phyloP scores from a whole-genome alignment of 78 protist genomes.

The Dictyostelium intermedium region DNA sequence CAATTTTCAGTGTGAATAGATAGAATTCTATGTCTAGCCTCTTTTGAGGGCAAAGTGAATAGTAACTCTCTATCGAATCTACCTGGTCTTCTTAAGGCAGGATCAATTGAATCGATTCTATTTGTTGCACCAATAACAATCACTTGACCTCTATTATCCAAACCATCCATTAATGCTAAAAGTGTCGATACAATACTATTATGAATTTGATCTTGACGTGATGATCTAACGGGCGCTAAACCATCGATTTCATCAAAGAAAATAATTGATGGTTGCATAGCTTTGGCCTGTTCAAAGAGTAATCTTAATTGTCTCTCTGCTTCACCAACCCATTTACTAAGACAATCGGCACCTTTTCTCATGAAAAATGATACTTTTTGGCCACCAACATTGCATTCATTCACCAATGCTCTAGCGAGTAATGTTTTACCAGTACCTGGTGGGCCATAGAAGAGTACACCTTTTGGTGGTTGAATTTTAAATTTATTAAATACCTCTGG shows the following conservation, averaged over 20 bases:
- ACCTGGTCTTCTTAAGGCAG: slow-evolving; percentile 95
- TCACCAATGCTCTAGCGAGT: slow-evolving; percentile 85
- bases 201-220: slow-evolving; percentile 92
- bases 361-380: slow-evolving; percentile 93
- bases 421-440: slow-evolving; percentile 87
- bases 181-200: slow-evolving; percentile 91
- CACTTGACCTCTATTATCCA: slow-evolving; percentile 87
- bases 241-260: slow-evolving; percentile 96
- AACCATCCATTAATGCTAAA: slow-evolving; percentile 97
- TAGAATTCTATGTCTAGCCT: slow-evolving; percentile 79
- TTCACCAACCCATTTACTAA: slow-evolving; percentile 97
- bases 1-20: slow-evolving; percentile 87
- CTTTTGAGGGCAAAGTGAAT: slow-evolving; percentile 87
- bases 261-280: slow-evolving; percentile 93
- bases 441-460: slow-evolving; percentile 85
- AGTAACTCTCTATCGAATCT: slow-evolving; percentile 94
- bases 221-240: slow-evolving; percentile 88
- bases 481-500: slow-evolving; percentile 76
- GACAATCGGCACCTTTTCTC: slow-evolving; percentile 95
- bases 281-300: slow-evolving; percentile 92
- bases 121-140: slow-evolving; percentile 98
- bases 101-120: slow-evolving; percentile 95
- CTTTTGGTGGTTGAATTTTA: slow-evolving; percentile 72
- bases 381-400: slow-evolving; percentile 84
- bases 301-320: slow-evolving; percentile 93